phyloP scores from a whole-genome alignment of 2,329 filamentous ascomycete genomes.

The Sporothrix phasma region DNA sequence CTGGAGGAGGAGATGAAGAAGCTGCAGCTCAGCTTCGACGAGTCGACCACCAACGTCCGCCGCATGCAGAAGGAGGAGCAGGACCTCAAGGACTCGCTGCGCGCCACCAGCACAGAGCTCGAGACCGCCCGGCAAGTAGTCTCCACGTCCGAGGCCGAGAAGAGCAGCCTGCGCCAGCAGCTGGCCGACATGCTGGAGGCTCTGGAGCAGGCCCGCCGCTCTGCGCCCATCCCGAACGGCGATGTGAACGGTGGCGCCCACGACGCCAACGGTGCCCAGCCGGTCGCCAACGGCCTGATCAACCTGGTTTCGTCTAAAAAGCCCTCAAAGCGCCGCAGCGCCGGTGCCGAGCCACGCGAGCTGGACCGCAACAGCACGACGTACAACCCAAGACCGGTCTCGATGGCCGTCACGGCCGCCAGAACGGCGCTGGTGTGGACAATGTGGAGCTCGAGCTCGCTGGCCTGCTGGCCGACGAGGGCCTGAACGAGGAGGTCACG shows the following conservation, averaged over 20 bases:
- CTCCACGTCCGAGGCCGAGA: constrained; percentile 72
- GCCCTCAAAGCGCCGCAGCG: constrained; percentile 77
- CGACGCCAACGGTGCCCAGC: constrained; percentile 27
- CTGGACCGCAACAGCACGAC: constrained; percentile 83
- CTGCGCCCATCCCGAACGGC: constrained; percentile 60
- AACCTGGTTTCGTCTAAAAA: constrained; percentile 97
- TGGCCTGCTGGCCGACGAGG: constrained; percentile 84
- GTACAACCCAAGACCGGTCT: constrained; percentile 91
- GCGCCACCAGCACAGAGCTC: constrained; percentile 68
- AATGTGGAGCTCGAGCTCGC: constrained; percentile 94
- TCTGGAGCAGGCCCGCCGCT: constrained; percentile 74
- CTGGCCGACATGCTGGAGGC: constrained; percentile 86
- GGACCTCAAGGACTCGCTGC: constrained; percentile 71
- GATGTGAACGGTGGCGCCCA: constrained; percentile 32
- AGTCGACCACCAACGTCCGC: constrained; percentile 84
- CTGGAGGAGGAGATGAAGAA: constrained; percentile 96
- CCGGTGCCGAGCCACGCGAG: constrained; percentile 74
- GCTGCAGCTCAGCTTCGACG: constrained; percentile 78
- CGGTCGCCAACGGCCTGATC: constrained; percentile 68
- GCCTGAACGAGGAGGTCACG: constrained; percentile 91
- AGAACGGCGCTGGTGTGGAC: constrained; percentile 61
- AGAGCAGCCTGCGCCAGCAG: constrained; percentile 74
- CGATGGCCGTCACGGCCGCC: constrained; percentile 78
- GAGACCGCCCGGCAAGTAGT: constrained; percentile 68
- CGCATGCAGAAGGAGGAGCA: constrained; percentile 91